Conservation (phyloP, 768 basidiomycete genomes). For the Mycena sanguinolenta region DNA sequence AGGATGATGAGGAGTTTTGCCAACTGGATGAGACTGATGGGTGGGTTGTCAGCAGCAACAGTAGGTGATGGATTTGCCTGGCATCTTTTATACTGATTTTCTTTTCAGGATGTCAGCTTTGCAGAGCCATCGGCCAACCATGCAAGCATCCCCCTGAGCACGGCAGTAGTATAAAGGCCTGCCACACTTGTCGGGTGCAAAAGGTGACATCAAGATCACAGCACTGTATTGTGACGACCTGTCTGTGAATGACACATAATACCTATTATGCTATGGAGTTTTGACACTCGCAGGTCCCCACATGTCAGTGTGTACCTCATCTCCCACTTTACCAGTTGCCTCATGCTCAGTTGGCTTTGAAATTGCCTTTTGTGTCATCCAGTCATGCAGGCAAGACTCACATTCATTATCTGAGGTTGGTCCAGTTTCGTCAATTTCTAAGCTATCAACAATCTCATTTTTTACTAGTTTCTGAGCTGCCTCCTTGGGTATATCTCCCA, state of each 20-base stretch:
- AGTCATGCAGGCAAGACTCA: constrained; percentile 47
- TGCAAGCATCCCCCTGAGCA: no score
- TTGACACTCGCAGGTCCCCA: constrained; percentile 49
- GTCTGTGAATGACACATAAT: constrained; percentile 52
- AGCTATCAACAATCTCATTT: constrained; percentile 42
- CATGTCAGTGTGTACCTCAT: constrained; percentile 50
- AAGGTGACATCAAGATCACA: no score
- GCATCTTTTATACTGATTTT: no score
- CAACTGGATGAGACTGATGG: no score
- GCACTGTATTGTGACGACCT: constrained; percentile 43
- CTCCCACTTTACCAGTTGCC: constrained; percentile 41
- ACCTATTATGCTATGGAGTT: constrained; percentile 38
- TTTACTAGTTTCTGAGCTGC: constrained; percentile 41
- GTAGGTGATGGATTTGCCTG: no score
- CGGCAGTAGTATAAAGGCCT: no score
- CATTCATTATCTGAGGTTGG: constrained; percentile 38
- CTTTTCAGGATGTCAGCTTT: no score
- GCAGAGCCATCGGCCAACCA: no score
- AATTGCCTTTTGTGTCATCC: constrained; percentile 43
- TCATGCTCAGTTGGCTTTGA: constrained; percentile 38
- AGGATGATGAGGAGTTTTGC: no score
- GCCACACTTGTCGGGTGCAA: no score
- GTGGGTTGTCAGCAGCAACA: no score
- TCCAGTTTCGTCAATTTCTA: constrained; percentile 39
- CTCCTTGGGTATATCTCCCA: constrained; percentile 43